Conservation (phyloP, 2,329 filamentous ascomycete species). For the Alternaria panax region DNA sequence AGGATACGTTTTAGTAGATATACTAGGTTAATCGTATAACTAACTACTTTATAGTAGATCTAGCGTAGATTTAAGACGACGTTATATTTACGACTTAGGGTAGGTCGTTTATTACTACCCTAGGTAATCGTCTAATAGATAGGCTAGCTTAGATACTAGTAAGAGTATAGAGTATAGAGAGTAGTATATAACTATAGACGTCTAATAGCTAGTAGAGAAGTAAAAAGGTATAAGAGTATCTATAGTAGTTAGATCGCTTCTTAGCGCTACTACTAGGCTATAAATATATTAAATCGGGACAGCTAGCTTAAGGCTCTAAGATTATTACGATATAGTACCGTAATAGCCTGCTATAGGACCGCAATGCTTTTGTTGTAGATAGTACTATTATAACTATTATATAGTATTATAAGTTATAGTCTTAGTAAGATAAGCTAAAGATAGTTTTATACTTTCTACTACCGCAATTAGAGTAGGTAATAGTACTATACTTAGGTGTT, state of each 20-base stretch:
- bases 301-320: slow-evolving; percentile 21
- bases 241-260: background rate
- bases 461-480: slow-evolving; percentile 26
- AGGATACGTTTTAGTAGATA: slow-evolving; percentile 25
- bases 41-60: background rate
- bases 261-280: background rate
- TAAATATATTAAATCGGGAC: background rate
- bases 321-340: slow-evolving; percentile 21
- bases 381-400: slow-evolving; percentile 25
- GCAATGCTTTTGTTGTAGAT: slow-evolving; percentile 30
- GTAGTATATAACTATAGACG: background rate
- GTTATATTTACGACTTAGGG: background rate
- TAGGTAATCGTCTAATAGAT: background rate
- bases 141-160: background rate
- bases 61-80: background rate
- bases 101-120: background rate
- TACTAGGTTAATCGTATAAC: slow-evolving; percentile 15
- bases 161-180: background rate
- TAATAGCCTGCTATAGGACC: slow-evolving; percentile 19
- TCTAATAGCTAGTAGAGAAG: background rate
- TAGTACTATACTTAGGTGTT: slow-evolving; percentile 28
- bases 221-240: background rate
- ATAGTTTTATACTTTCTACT: slow-evolving; percentile 32
- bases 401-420: slow-evolving; percentile 35
- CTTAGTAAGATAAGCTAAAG: slow-evolving; percentile 33